phyloP scores from a whole-genome alignment of 805 yeast species.

The Debaryomyces hansenii region DNA sequence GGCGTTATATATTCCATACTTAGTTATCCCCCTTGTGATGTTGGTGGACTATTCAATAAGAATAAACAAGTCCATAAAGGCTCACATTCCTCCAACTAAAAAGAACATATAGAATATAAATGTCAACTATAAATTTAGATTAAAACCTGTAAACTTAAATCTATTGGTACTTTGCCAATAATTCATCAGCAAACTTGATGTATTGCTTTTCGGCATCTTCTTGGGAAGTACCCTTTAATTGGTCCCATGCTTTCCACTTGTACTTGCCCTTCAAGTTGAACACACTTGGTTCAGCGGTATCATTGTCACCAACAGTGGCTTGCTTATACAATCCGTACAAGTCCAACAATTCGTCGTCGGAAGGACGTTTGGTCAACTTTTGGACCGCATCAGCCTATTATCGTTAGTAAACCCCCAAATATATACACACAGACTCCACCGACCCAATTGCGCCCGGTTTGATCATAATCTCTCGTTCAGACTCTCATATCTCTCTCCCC shows the following conservation, averaged over 20 bases:
- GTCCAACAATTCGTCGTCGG: conserved; percentile 81
- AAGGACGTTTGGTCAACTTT: conserved; percentile 71
- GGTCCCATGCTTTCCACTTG: conserved; percentile 98
- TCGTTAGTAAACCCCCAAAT: conserved; percentile 4
- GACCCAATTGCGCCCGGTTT: no score
- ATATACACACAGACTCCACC: no score
- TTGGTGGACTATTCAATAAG: conserved; percentile 43
- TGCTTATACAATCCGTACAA: conserved; percentile 94
- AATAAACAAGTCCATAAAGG: conserved; percentile 1
- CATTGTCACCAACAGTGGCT: conserved; percentile 95
- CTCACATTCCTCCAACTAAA: neutral
- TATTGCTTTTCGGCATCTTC: conserved; percentile 88
- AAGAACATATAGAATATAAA: neutral
- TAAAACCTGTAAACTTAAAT: neutral
- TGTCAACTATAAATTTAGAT: neutral
- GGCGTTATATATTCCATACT: conserved; percentile 67
- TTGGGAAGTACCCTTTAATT: conserved; percentile 78
- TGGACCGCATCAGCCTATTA: conserved; percentile 77
- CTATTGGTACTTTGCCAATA: conserved; percentile 47
- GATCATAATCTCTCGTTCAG: no score
- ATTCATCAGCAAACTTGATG: conserved; percentile 65
- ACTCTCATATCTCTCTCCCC: no score
- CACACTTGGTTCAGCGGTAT: conserved; percentile 82
- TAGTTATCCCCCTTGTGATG: conserved; percentile 62
- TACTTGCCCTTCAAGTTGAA: conserved; percentile 93